Evolutionary conservation across 352 stramenopile species (phyloP).

Genomic region (Blastocystis sp.): DNA sequence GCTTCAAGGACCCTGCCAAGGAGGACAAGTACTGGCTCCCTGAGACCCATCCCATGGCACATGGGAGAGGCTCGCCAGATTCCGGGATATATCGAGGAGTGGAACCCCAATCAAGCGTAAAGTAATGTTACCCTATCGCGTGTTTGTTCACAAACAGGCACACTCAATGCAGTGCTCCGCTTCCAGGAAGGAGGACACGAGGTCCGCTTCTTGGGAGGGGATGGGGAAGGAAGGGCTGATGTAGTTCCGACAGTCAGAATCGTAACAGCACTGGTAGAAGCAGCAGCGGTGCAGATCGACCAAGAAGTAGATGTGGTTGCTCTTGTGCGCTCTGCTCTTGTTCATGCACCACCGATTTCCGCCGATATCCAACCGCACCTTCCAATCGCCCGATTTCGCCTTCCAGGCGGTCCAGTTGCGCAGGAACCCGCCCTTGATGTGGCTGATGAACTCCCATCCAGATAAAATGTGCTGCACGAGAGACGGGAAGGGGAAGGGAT

Average conservation of each 20-base stretch:
- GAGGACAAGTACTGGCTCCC: slow-evolving; percentile 57
- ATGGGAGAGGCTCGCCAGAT: slow-evolving; percentile 48
- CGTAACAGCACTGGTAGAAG: slow-evolving; percentile 54
- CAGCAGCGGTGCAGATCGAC: slow-evolving; percentile 6
- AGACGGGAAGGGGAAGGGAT: slow-evolving; percentile 38
- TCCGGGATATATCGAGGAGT: slow-evolving; percentile 26
- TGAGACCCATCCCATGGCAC: slow-evolving; percentile 42
- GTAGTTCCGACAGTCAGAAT: slow-evolving; percentile 10
- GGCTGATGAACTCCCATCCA: slow-evolving; percentile 34
- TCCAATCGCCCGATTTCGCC: neutral
- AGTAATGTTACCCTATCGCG: slow-evolving; percentile 29
- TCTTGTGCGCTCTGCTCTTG: slow-evolving; percentile 45
- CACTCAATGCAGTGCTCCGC: neutral
- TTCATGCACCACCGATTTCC: slow-evolving; percentile 68
- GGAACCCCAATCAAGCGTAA: slow-evolving; percentile 50
- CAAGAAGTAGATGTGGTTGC: slow-evolving; percentile 61
- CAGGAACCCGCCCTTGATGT: slow-evolving; percentile 22
- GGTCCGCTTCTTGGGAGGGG: neutral
- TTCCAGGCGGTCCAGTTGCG: slow-evolving; percentile 15
- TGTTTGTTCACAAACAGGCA: neutral
- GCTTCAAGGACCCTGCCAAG: slow-evolving; percentile 50
- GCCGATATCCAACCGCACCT: slow-evolving; percentile 34
- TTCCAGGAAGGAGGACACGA: neutral
- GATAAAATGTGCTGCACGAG: neutral
- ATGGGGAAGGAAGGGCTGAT: neutral